Evolutionary conservation across 306 rosid genomes (phyloP), one percentile per base, ranked within the genome.

Genomic region (Citrullus colocynthis): DNA sequence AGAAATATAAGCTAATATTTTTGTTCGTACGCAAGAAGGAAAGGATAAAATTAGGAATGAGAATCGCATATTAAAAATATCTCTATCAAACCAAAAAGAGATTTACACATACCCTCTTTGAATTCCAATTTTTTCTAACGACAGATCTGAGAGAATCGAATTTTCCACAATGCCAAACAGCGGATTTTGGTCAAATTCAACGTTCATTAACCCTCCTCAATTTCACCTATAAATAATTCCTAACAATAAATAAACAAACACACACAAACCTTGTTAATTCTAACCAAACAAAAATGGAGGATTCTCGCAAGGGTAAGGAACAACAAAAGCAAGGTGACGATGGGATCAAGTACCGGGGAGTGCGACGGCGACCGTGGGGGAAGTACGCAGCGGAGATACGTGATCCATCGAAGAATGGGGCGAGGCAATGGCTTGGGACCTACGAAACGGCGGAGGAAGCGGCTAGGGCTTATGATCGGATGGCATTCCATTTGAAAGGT

Each of bases 81-180:
- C 85, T 89, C 86, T 88, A 95, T 95, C 63, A 55, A 73, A 17
- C 86, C 83, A 87, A 86, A 58, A 87, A 42, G 34, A 69, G 55
- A 69, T 69, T 37, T 69, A 42, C 55, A 65, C 28, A 37, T 2
- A 10, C 75, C 4, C 74, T 67, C 75, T 42, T 85, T 64, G 96
- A 93, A 84, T 78, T 11, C 3, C 73, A 24, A 64, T 18, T 17
- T 10, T 24, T 65, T 65, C 20, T 37, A 18, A 36, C 1, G 0
- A 42, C 12, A 45, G 58, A 42, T 70, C 20, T 67, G 1, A 69
- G 1, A 69, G 76, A 71, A 71, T 71, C 76, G 59, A 71, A 71
- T 71, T 71, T 45, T 65, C 48, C 20, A 37, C 72, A 65, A 24
- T 65, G 72, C 49, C 49, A 65, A 65, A 65, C 72, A 65, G 72